Base-by-base conservation (phyloP, 1,139 yeast genomes). In the Eremothecium coryli region DNA sequence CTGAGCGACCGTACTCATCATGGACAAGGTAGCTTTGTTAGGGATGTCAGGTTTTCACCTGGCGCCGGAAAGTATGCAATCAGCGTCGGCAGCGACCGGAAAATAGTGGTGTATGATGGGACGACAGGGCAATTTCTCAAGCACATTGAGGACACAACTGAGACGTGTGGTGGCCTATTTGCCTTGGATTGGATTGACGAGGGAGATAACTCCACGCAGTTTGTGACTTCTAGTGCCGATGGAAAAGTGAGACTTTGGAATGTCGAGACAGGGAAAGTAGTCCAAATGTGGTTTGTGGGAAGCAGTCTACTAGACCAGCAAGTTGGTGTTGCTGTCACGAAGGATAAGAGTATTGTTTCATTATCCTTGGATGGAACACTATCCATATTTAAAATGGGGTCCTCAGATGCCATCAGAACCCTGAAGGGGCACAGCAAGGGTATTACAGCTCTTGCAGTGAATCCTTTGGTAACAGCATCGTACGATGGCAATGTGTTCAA, bases 151-250 rank as follows among this genome's bases (percentile, higher is more conserved):
- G 61, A 54, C 35, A 69, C 73, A 4, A 71, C 73, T 16, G 37
- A 46, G n/a, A 35, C 54, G 11, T 35, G 40, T 5, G 95, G 94
- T 29, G 93, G 95, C 29, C 73, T 88, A 14, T 82, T 77, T 54
- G 78, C 82, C 0, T 64, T 86, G 5, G 68, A 79, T 18, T 86
- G 95, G 90, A 64, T 72, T 27, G 72, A 72, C 44, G 71, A 72
- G n/a, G 42, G 42, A 14, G 34, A 36, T 7, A 23, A 20, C 5
- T 35, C 40, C 6, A 46, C 57, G 12, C 57, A 57, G 34, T 80
- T 86, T 54, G 81, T 76, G 18, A 84, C 97, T 4, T 74, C 85
- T 10, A 78, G 95, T 12, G 93, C 95, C 1, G 98, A 90, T 59
- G 74, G 75, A 24, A 62, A 80, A 5, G 65, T 85, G 26, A 80